Base-by-base conservation (phyloP, 768 basidiomycete species). In the Amanita rubescens region DNA sequence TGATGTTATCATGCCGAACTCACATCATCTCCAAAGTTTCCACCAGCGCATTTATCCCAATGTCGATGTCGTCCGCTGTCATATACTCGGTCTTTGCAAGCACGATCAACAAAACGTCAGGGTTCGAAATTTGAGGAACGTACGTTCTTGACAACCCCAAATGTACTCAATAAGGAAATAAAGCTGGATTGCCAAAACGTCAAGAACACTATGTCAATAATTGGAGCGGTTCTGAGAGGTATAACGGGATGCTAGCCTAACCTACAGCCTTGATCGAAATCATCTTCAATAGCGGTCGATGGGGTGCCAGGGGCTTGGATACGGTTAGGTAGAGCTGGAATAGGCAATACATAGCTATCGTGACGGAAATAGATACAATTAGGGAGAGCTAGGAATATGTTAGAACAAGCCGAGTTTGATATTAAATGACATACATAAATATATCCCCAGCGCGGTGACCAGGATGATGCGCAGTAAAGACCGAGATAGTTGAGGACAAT, bases 21-120 rank as follows among this genome's bases (percentile, higher is more conserved):
- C 61, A 84, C 84, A 78, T 79, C 87, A 90, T 89, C 66, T 89
- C 87, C 57, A 86, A 76, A 0, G 83, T 85, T 59, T 87, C 81
- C 2, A 84, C 60, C 10, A 90, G 67, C 0, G 86, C 85, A 14
- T 79, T 77, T 38, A 87, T 77, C 3, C 84, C 87, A 24, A 85
- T 82, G 58, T 83, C 81, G 57, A 89, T 82, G 60, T 87, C 84
- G 7, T 79, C 79, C 3, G 84, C 81, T 1, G 85, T 85, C 85
- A 85, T 87, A 61, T 81, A 83, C 50, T 70, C 70, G 1, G 81
- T 80, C 82, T 84, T 42, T 41, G 30, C 34, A 7, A 14, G 27
- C 8, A 34, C 20, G 27, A 17, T 54, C 25, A 49, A 11, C 42
- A 9, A 9, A 14, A 15, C 1, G 14, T 48, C 47, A 37, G 24